A percentile compares a stretch with the other conserved stretches of the same genome.
phyloP scores from a whole-genome alignment of 495 filamentous ascomycete genomes.

The Neurospora terricola region DNA sequence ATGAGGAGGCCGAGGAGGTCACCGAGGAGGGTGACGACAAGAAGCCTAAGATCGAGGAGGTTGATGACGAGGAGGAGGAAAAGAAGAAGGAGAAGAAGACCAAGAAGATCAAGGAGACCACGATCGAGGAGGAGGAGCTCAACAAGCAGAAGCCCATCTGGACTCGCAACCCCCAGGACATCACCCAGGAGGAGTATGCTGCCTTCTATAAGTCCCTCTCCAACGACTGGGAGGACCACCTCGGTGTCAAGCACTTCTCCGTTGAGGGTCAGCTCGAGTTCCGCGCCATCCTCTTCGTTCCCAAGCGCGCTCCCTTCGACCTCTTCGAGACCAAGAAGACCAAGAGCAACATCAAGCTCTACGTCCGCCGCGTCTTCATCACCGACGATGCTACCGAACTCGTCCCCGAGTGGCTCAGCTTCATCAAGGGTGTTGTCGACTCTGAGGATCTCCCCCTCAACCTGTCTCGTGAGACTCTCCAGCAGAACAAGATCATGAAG shows the following conservation, averaged over 20 bases:
- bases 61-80: constrained; percentile 64
- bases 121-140: constrained; percentile 97
- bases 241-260: constrained; percentile 99
- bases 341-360: constrained; percentile 99
- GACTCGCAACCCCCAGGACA: constrained; percentile 95
- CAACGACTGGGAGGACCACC: constrained; percentile 99
- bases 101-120: constrained; percentile 98
- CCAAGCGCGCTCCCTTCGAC: constrained; percentile 98
- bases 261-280: constrained; percentile 99
- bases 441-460: constrained; percentile 98
- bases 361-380: constrained; percentile 99
- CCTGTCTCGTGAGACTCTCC: constrained; percentile 98
- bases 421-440: constrained; percentile 99
- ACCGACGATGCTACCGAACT: constrained; percentile 98
- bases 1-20: constrained; percentile 85
- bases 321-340: constrained; percentile 99
- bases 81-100: constrained; percentile 89
- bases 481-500: constrained; percentile 99
- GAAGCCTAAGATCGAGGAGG: constrained; percentile 78
- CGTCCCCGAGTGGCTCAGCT: constrained; percentile 98
- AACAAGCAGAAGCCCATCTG: constrained; percentile 99
- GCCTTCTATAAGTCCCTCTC: constrained; percentile 99
- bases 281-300: constrained; percentile 97
- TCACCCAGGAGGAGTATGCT: constrained; percentile 93
- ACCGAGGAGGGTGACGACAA: constrained; percentile 62